A percentile compares a stretch with the other conserved stretches of the same genome.
Conservation (phyloP, 305 asterid species). For the Fraxinus latifolia region DNA sequence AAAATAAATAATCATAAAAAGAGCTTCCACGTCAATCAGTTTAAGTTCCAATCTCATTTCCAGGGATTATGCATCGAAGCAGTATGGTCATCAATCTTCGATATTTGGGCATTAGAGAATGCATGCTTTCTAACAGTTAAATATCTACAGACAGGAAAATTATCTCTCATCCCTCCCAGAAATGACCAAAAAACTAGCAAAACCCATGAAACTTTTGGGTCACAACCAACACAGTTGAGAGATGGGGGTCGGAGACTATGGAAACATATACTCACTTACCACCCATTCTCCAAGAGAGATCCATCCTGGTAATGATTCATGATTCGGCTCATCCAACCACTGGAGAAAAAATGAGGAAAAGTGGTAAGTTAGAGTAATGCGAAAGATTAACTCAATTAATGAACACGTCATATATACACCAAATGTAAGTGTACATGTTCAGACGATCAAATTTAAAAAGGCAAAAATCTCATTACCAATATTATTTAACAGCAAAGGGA, state of each 20-base stretch:
- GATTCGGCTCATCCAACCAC: constrained; percentile 18
- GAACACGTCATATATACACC: not conserved
- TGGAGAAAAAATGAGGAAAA: constrained; percentile 14
- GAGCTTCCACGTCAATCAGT: constrained; percentile 3
- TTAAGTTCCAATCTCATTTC: constrained; percentile 15
- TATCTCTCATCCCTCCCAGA: constrained; percentile 25
- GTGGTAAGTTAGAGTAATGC: not conserved
- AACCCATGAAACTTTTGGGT: constrained; percentile 3
- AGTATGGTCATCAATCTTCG: constrained; percentile 16
- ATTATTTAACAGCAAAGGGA: not conserved
- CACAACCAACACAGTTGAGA: constrained; percentile 1
- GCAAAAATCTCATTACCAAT: not conserved
- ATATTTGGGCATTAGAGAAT: constrained; percentile 8
- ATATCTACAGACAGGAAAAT: constrained; percentile 47
- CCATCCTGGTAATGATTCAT: constrained; percentile 21
- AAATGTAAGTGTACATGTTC: not conserved
- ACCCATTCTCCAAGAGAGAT: constrained; percentile 30
- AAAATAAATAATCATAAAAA: constrained; percentile 25
- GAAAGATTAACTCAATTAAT: not conserved
- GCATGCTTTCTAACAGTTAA: constrained; percentile 39
- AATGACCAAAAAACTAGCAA: not conserved
- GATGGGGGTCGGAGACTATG: constrained; percentile 26
- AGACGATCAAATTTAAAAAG: not conserved
- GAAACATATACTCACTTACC: constrained; percentile 30
- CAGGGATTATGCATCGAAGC: constrained; percentile 12